These are phyloP conservation scores for Neophaeococcomyces aloes DNA, from an alignment of 2,329 filamentous ascomycete species.

Conservation along the genomic window DNA sequence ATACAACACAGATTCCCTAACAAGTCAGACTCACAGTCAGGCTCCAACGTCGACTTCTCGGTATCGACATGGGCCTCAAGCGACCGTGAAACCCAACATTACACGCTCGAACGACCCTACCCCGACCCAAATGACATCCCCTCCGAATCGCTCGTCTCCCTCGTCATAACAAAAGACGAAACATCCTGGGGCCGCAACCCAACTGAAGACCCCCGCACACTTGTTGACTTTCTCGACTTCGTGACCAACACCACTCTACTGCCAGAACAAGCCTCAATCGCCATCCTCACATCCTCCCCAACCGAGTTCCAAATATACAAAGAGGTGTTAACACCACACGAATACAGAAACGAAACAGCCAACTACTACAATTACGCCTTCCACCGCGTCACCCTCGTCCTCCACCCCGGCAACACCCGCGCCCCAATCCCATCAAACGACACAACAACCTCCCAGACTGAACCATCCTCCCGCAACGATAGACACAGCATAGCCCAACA, in stretches of 20 bases:
- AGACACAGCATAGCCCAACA: constrained; percentile 2
- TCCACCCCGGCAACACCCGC: background rate
- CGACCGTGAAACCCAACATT: background rate
- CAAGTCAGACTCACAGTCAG: background rate
- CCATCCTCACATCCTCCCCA: constrained; percentile 1
- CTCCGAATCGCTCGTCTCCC: background rate
- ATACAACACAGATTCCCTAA: background rate
- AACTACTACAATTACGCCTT: constrained; percentile 4
- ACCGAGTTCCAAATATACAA: background rate
- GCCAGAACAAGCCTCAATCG: background rate
- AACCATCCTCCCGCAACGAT: background rate
- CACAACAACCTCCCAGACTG: background rate
- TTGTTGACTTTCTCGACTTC: constrained; percentile 2
- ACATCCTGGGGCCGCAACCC: constrained; percentile 4
- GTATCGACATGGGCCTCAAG: background rate
- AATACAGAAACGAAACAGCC: background rate
- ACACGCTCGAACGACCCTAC: constrained; percentile 1
- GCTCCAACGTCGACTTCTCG: background rate
- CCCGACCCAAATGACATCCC: background rate
- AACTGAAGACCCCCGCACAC: background rate
- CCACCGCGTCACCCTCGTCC: constrained; percentile 2
- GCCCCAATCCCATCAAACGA: background rate
- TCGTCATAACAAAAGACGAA: constrained; percentile 1
- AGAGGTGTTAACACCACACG: background rate
- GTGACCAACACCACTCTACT: constrained; percentile 1